Conservation (phyloP, 83 land plant species). For the Isoetes engelmannii region DNA sequence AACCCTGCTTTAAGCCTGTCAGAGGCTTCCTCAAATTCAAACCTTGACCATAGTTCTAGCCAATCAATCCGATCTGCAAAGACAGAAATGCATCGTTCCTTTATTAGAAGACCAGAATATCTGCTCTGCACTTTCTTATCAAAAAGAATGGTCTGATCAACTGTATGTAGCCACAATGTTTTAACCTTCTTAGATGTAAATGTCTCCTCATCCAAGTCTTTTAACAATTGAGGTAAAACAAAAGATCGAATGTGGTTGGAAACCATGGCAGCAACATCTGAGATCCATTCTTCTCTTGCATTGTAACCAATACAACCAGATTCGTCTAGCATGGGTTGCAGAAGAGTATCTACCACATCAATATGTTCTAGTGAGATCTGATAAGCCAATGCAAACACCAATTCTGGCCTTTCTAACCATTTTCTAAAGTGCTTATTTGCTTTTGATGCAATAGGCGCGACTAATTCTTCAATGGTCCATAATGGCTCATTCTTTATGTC, state of each 20-base stretch:
- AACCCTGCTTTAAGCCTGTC: slow-evolving; percentile 47
- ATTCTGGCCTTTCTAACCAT: slow-evolving; percentile 88
- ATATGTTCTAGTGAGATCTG: slow-evolving; percentile 67
- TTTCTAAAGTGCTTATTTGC: slow-evolving; percentile 67
- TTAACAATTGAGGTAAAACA: slow-evolving; percentile 49
- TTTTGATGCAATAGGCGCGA: slow-evolving; percentile 49
- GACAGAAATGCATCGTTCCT: slow-evolving; percentile 39
- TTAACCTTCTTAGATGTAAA: slow-evolving; percentile 34
- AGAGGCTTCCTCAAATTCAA: slow-evolving; percentile 61
- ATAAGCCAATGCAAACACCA: slow-evolving; percentile 76
- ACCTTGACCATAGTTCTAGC: slow-evolving; percentile 85
- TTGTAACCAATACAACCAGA: slow-evolving; percentile 80
- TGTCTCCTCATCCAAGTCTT: slow-evolving; percentile 47
- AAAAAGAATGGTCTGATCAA: slow-evolving; percentile 75
- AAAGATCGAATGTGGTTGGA: slow-evolving; percentile 56
- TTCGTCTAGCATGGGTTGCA: slow-evolving; percentile 78
- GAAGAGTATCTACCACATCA: slow-evolving; percentile 66
- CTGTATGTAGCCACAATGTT: slow-evolving; percentile 69
- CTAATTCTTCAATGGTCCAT: slow-evolving; percentile 80
- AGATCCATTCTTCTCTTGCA: slow-evolving; percentile 96
- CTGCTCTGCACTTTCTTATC: slow-evolving; percentile 52
- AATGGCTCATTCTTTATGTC: slow-evolving; percentile 46
- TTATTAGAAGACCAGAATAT: slow-evolving; percentile 15
- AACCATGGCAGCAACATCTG: slow-evolving; percentile 59
- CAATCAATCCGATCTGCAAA: slow-evolving; percentile 84